Evolutionary conservation across 2,329 filamentous ascomycete species (phyloP), one percentile per base, ranked within the genome.

Genomic region (Ceratocystis huliohia): DNA sequence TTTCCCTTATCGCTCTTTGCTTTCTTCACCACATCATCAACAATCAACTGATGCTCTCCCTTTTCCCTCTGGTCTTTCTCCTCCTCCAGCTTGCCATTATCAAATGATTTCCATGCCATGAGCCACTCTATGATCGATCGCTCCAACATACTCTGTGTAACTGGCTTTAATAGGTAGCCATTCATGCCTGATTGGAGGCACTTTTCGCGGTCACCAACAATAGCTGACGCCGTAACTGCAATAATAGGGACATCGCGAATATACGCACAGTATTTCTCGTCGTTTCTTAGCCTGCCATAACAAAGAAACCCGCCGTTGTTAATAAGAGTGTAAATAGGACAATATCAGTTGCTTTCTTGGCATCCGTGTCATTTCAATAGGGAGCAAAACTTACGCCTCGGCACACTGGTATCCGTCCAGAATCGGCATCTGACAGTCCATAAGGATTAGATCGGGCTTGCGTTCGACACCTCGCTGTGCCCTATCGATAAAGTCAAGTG

Each of bases 171-270:
- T 8, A 89, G 77, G 71, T 89, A 88, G 71, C 89, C 87, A 70
- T 91, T 87, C 88, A 91, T 91, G 41, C 88, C 88, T 7, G 87
- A 86, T 68, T 80, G 81, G 68, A 83, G 82, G 72, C 88, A 91
- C 72, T 89, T 90, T 72, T 91, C 88, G 62, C 82, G 79, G 71
- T 91, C 88, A 3, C 88, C 88, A 72, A 89, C 86, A 50, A 91
- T 90, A 0, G 88, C 88, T 3, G 85, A 88, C 3, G 88, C 88
- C 0, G 88, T 91, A 86, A 91, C 89, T n/a, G 88, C 88, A 46
- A 91, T 85, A 63, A 91, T 89, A 0, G 88, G 88, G 4, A 89
- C 85, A 56, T 85, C 78, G 65, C 80, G 78, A 3, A 84, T 78
- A 64, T 82, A 80, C 1, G 77, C 71, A 5, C 44, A 28, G 22